Conservation (phyloP, 768 basidiomycete genomes). For the Asterophora lycoperdoides region DNA sequence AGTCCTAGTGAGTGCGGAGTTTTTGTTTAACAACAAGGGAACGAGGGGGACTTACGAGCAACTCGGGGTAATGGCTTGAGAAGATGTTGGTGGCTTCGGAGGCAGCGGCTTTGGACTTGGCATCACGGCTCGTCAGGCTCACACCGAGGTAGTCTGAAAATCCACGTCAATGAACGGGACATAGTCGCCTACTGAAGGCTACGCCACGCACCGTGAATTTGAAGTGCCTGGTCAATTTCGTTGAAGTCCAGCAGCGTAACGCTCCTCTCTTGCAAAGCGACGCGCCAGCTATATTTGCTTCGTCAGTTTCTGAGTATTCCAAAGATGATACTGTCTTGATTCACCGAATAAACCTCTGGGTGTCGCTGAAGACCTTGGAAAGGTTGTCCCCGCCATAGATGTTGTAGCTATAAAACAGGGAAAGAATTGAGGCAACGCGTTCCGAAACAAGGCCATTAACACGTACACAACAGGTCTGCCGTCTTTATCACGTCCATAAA, state of each 20-base stretch:
- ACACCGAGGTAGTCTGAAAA: constrained; percentile 72
- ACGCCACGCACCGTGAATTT: constrained; percentile 54
- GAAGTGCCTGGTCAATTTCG: constrained; percentile 66
- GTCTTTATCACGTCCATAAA: constrained; percentile 67
- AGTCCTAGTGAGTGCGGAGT: background rate
- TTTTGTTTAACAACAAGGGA: background rate
- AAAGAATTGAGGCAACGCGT: background rate
- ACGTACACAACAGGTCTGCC: constrained; percentile 66
- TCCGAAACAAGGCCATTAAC: background rate
- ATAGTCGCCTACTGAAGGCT: background rate
- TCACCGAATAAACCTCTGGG: constrained; percentile 71
- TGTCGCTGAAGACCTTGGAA: constrained; percentile 71
- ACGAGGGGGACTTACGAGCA: constrained; percentile 45
- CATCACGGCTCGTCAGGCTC: constrained; percentile 56
- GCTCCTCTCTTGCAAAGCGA: constrained; percentile 71
- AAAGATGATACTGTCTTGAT: constrained; percentile 1
- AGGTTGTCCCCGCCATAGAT: constrained; percentile 71
- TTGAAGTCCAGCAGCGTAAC: constrained; percentile 64
- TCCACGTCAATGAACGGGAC: background rate
- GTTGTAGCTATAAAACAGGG: constrained; percentile 53
- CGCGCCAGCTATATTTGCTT: constrained; percentile 57
- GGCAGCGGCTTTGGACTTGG: constrained; percentile 76
- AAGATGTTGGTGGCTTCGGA: constrained; percentile 73
- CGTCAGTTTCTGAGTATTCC: background rate
- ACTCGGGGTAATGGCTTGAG: constrained; percentile 73